Base-by-base conservation (phyloP, 306 rosid genomes). In the Dalbergia cultrata region DNA sequence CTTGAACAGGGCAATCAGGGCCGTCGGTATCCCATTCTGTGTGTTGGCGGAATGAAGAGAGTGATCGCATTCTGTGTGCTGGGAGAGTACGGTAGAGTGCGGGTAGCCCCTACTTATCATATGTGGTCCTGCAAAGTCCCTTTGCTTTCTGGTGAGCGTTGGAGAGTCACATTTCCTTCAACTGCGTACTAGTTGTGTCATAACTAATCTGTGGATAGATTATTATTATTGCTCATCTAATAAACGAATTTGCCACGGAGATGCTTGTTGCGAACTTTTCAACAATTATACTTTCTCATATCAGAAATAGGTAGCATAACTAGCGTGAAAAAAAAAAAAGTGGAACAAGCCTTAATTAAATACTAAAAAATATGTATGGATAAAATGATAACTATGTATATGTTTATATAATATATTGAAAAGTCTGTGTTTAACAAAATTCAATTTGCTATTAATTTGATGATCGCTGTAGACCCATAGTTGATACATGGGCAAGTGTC, bases 51-150 rank as follows among this genome's bases (percentile, higher is more conserved):
- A 49, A 12, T 49, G 16, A 49, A 44, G 12, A 9, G 11, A 44
- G 49, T 44, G 11, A 44, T 77, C 66, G 34, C 9, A 44, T 14
- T 26, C 52, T 58, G 60, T 34, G 60, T 19, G 33, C 35, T 37
- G 50, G 44, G 53, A 17, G 5, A 39, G 12, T 41, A n/a, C n/a
- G n/a, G 47, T 26, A 5, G 34, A 5, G 54, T 41, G 72, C 33
- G 54, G 47, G 49, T n/a, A 14, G 9, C 41, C 49, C 10, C 17
- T 22, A 58, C 8, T 43, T 21, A 14, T 13, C 35, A 61, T 57
- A 43, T 80, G 41, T 80, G 85, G 83, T 83, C 81, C 89, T 47
- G 62, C 66, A 26, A 39, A 39, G 22, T 34, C 12, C 5, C 9
- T 41, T 34, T 9, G 11, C 73, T 39, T 62, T 52, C 19, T n/a